Evolutionary conservation across 331 rosid species (phyloP).

Genomic region (Phaseolus coccineus): DNA sequence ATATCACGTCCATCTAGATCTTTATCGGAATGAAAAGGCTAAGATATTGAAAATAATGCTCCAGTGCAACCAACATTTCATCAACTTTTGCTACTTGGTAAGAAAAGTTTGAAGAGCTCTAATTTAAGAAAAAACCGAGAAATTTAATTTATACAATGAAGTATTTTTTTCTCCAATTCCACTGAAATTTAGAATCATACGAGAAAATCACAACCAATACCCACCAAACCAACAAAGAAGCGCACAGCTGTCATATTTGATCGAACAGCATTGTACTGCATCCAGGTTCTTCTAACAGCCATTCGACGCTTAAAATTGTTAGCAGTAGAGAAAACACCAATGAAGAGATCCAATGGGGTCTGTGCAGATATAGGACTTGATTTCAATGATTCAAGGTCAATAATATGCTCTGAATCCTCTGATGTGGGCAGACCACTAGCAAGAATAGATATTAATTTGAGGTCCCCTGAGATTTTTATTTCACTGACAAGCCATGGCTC

Average conservation of each 20-base stretch:
- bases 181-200: constrained; percentile 30
- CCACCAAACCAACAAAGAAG: constrained; percentile 98
- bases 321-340: constrained; percentile 97
- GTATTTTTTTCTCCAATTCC: neutral
- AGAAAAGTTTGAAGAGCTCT: constrained; percentile 19
- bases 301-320: constrained; percentile 95
- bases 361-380: constrained; percentile 62
- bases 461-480: constrained; percentile 80
- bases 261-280: constrained; percentile 87
- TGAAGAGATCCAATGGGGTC: constrained; percentile 71
- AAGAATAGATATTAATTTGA: constrained; percentile 81
- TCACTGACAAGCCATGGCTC: constrained; percentile 98
- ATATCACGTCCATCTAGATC: constrained; percentile 8
- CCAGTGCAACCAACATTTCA: constrained; percentile 18
- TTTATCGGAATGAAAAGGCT: constrained; percentile 29
- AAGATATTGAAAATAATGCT: constrained; percentile 26
- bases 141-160: constrained; percentile 21
- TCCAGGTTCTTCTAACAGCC: constrained; percentile 99
- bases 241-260: constrained; percentile 79
- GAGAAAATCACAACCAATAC: constrained; percentile 47
- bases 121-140: constrained; percentile 18
- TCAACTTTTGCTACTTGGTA: neutral
- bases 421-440: constrained; percentile 98
- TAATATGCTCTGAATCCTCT: constrained; percentile 91
- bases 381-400: constrained; percentile 76